Conservation (phyloP, 345 rosid genomes). For the Lepidium aucheri region DNA sequence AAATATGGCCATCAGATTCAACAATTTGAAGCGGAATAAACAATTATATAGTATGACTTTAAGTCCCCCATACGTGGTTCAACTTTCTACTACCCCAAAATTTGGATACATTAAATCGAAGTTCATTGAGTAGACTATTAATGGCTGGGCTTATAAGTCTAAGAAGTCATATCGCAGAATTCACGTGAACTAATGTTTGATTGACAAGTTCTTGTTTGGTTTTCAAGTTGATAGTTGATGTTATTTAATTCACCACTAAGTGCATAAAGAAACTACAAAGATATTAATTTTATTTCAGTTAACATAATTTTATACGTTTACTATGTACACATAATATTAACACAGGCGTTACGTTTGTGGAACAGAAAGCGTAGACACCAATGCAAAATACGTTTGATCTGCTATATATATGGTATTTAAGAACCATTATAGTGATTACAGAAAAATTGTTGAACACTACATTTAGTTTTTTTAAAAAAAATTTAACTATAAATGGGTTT, state of each 20-base stretch:
- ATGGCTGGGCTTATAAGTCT: neutral
- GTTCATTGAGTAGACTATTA: neutral
- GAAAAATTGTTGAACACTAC: no score
- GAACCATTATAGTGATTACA: no score
- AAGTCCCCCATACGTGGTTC: neutral
- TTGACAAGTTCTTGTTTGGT: neutral
- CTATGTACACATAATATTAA: no score
- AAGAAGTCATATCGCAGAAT: neutral
- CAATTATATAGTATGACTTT: neutral
- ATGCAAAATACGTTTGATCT: no score
- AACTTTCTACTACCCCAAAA: neutral
- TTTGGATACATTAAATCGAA: neutral
- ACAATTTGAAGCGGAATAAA: neutral
- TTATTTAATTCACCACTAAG: neutral
- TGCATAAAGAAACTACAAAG: neutral
- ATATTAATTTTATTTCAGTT: neutral
- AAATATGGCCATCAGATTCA: neutral
- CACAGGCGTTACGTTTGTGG: no score
- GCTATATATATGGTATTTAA: no score
- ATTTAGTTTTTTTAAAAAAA: no score
- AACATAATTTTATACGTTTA: neutral
- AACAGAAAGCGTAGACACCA: no score
- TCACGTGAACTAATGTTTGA: constrained; percentile 1
- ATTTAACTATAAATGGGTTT: no score
- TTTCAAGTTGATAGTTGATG: neutral